A percentile compares a stretch with the other conserved stretches of the same genome.
These are phyloP conservation scores for Penicillium sp. DNA, from an alignment of 2,329 filamentous ascomycete species.

Conservation along the genomic window DNA sequence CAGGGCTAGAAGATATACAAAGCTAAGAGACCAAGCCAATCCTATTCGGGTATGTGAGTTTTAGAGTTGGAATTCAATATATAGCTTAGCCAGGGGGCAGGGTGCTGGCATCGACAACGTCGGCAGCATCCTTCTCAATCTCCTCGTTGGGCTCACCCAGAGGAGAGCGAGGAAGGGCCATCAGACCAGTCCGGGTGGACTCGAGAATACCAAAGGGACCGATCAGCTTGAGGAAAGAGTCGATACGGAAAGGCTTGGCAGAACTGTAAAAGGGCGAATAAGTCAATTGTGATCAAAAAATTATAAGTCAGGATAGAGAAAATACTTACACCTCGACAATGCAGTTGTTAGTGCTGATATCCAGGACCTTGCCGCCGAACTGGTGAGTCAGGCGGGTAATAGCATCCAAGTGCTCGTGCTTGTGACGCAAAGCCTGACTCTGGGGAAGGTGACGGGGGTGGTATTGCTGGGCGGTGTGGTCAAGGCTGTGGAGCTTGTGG, in stretches of 20 bases:
- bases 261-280: constrained; percentile 54
- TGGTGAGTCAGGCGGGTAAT: constrained; percentile 97
- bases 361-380: constrained; percentile 94
- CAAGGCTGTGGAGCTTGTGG: constrained; percentile 17
- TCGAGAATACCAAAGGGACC: constrained; percentile 93
- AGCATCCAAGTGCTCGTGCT: constrained; percentile 94
- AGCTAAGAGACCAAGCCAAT: constrained; percentile 16
- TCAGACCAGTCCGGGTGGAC: constrained; percentile 90
- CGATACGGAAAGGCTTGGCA: constrained; percentile 88
- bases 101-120: constrained; percentile 90
- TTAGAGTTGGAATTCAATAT: constrained; percentile 19
- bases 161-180: constrained; percentile 92
- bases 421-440: constrained; percentile 88
- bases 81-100: constrained; percentile 76
- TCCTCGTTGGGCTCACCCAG: constrained; percentile 73
- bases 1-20: constrained; percentile 6
- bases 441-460: constrained; percentile 83
- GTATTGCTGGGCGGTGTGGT: constrained; percentile 50
- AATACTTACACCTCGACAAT: constrained; percentile 87
- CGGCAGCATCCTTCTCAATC: constrained; percentile 80
- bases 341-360: constrained; percentile 97
- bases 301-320: neutral
- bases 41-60: constrained; percentile 24
- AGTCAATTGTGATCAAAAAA: neutral
- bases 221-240: constrained; percentile 96